Evolutionary conservation across 202 grass and related monocot species (phyloP).

Genomic region (Miscanthus sacchariflorus): DNA sequence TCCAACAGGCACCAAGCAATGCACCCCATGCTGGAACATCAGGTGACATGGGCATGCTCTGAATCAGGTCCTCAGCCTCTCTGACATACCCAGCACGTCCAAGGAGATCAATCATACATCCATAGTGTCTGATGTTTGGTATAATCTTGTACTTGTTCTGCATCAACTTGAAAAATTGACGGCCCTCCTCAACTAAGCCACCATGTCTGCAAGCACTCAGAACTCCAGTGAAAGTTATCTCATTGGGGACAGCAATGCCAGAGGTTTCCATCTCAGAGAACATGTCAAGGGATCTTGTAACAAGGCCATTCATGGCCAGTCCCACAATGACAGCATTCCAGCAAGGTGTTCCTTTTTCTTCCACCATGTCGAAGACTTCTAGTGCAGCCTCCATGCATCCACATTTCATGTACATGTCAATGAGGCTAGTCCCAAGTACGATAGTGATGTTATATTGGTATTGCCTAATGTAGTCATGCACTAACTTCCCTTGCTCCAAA

Average conservation of each 20-base stretch:
- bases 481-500: slow-evolving; percentile 74
- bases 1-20: slow-evolving; percentile 84
- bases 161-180: slow-evolving; percentile 76
- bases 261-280: slow-evolving; percentile 76
- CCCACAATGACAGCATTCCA: slow-evolving; percentile 92
- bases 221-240: slow-evolving; percentile 92
- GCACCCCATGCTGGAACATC: slow-evolving; percentile 91
- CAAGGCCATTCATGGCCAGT: slow-evolving; percentile 80
- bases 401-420: slow-evolving; percentile 99
- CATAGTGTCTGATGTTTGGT: slow-evolving; percentile 84
- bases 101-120: slow-evolving; percentile 96
- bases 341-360: slow-evolving; percentile 68
- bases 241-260: slow-evolving; percentile 64
- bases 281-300: slow-evolving; percentile 70
- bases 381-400: slow-evolving; percentile 70
- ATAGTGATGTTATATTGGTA: slow-evolving; percentile 55
- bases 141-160: slow-evolving; percentile 66
- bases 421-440: slow-evolving; percentile 75
- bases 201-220: slow-evolving; percentile 83
- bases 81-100: slow-evolving; percentile 81
- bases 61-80: slow-evolving; percentile 82
- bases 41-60: slow-evolving; percentile 82
- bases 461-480: slow-evolving; percentile 76
- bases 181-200: slow-evolving; percentile 81
- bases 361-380: slow-evolving; percentile 72